phyloP scores from a whole-genome alignment of 306 rosid species.

The Acacia acuminata region DNA sequence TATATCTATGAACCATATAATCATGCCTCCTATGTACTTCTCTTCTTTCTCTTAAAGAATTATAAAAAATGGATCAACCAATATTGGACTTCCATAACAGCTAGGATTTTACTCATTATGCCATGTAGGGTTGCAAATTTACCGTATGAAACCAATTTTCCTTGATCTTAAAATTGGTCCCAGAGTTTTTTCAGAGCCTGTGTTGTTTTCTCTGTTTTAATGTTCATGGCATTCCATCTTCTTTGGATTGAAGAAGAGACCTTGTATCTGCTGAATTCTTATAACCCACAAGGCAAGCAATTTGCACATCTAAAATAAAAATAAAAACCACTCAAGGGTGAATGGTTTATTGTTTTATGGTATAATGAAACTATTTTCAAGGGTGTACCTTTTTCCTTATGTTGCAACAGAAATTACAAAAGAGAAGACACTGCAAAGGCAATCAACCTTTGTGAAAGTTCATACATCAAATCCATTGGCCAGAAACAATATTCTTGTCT shows the following conservation, averaged over 20 bases:
- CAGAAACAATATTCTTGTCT: slow-evolving; percentile 55
- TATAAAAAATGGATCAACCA: neutral
- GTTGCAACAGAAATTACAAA: slow-evolving; percentile 64
- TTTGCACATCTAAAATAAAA: slow-evolving; percentile 6
- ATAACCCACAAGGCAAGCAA: slow-evolving; percentile 8
- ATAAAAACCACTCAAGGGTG: neutral
- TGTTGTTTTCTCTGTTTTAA: neutral
- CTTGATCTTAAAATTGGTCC: neutral
- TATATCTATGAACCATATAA: neutral
- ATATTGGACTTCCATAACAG: neutral
- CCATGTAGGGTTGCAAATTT: neutral
- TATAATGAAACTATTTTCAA: slow-evolving; percentile 20
- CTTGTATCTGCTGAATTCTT: slow-evolving; percentile 1
- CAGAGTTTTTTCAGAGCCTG: neutral
- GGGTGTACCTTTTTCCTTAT: slow-evolving; percentile 20
- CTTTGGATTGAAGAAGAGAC: neutral
- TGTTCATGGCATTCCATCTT: neutral
- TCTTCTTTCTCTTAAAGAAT: neutral
- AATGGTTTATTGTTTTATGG: neutral
- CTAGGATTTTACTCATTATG: neutral
- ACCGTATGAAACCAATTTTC: neutral
- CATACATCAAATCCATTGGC: slow-evolving; percentile 64
- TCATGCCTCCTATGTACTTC: neutral
- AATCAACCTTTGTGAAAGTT: slow-evolving; percentile 76
- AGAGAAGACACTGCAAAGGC: slow-evolving; percentile 76